A percentile compares a stretch with the other conserved stretches of the same genome.
Evolutionary conservation across 768 basidiomycete species (phyloP).

Genomic region (Naganishia onofrii): DNA sequence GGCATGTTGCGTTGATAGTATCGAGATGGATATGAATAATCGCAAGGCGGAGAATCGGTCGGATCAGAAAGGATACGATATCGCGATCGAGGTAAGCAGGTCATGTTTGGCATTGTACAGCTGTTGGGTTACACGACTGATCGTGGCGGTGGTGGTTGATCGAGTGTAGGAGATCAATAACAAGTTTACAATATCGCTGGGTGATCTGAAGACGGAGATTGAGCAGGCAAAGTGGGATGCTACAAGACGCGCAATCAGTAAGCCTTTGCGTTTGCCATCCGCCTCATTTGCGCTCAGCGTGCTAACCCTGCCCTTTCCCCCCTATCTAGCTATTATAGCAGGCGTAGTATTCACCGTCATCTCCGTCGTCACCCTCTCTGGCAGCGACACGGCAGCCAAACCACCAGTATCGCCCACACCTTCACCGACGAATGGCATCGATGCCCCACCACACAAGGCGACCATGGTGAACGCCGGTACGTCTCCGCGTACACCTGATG

Average conservation of each 20-base stretch:
- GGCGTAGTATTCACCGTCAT: constrained; percentile 41
- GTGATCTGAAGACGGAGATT: constrained; percentile 54
- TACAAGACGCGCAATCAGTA: constrained; percentile 51
- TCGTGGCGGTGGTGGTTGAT: too few species aligned
- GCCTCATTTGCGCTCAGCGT: constrained; percentile 20
- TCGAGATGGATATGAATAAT: constrained; percentile 93
- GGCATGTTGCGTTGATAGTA: constrained; percentile 56
- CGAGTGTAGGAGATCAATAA: constrained; percentile 53
- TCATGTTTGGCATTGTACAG: background rate
- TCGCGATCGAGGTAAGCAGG: constrained; percentile 60
- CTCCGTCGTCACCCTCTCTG: constrained; percentile 29
- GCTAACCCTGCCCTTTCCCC: constrained; percentile 31
- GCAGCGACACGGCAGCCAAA: constrained; percentile 17
- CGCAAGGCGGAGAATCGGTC: constrained; percentile 84
- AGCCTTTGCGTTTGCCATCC: constrained; percentile 17
- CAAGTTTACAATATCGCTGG: constrained; percentile 55
- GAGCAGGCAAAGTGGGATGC: constrained; percentile 55
- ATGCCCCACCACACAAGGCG: background rate
- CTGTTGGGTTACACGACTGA: background rate
- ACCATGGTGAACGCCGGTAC: constrained; percentile 9
- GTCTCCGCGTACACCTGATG: constrained; percentile 13
- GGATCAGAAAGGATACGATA: constrained; percentile 78
- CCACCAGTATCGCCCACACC: constrained; percentile 12
- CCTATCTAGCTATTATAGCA: constrained; percentile 26
- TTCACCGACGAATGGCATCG: background rate